phyloP scores from a whole-genome alignment of 2,329 filamentous ascomycete species.

The Pyrenophora seminiperda region DNA sequence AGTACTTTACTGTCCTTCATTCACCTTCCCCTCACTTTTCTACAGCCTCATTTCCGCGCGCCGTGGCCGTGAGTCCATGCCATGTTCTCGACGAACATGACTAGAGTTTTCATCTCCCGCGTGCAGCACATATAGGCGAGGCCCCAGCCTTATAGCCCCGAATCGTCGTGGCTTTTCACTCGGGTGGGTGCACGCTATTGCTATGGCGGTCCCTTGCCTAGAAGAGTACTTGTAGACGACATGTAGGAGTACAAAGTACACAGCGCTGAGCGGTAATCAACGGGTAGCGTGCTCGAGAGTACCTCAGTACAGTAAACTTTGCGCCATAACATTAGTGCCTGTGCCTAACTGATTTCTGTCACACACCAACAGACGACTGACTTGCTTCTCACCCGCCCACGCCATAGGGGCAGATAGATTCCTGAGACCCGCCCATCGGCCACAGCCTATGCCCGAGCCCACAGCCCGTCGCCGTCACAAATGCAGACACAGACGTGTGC shows the following conservation, averaged over 20 bases:
- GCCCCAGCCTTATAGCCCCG: constrained; percentile 14
- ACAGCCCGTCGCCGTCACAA: too few species aligned
- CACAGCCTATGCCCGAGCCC: constrained; percentile 6
- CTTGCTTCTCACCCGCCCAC: constrained; percentile 17
- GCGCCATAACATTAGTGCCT: constrained; percentile 6
- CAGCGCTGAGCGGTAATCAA: background rate
- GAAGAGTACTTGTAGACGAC: too few species aligned
- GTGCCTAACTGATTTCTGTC: constrained; percentile 7
- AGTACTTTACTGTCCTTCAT: too few species aligned
- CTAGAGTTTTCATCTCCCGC: constrained; percentile 11
- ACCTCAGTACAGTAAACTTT: constrained; percentile 9
- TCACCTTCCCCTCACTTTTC: background rate
- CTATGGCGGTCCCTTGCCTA: background rate
- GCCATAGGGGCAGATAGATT: constrained; percentile 10
- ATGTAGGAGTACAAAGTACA: too few species aligned
- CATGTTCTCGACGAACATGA: background rate
- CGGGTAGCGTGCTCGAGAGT: constrained; percentile 24
- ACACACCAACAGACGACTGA: constrained; percentile 14
- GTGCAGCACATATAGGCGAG: constrained; percentile 20
- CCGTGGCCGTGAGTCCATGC: too few species aligned
- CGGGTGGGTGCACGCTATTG: background rate
- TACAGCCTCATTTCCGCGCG: background rate
- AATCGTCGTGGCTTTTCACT: constrained; percentile 8
- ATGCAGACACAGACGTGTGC: too few species aligned
- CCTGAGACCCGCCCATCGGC: constrained; percentile 8